Base-by-base conservation (phyloP, 2,329 filamentous ascomycete species). In the Erysiphe pulchra region DNA sequence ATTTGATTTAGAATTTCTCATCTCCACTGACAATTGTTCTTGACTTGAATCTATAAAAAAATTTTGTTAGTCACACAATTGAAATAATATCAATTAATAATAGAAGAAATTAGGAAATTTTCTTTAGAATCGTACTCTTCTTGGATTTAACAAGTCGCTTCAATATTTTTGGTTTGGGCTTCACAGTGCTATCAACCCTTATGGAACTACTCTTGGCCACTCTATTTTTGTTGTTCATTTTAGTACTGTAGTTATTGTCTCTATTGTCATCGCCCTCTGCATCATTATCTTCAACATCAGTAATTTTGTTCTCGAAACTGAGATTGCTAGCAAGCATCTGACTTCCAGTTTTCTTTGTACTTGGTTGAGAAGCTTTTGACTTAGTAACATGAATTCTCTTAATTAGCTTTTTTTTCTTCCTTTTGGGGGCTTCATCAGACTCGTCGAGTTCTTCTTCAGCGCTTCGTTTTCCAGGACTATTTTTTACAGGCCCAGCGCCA, bases 381-480 rank as follows among this genome's bases (percentile, higher is more conserved):
- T 55, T 57, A 9, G 46, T 53, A 5, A 50, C 45, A 4, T 50
- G 42, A 12, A 44, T 49, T 48, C 54, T 57, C 47, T 57, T 58
- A 12, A 52, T 42, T 12, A 53, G 45, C 30, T 54, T 53, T 45
- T 56, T 56, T 45, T 52, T 53, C 48, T 56, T 57, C 18, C 56
- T 51, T 8, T 52, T 52, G 14, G 55, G 52, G 6, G 53, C 54
- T 30, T 57, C 53, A 14, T 54, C 55, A 40, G 56, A 54, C 12
- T 53, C 55, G 44, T 58, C 57, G 28, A 53, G 52, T 43, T 57
- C 57, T 33, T 59, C 56, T 33, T 49, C 51, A 12, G 52, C 54
- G 42, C 54, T 54, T 38, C 56, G 51, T 47, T 59, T 59, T 30
- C 48, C 53, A 2, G 57, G 57, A 48, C 56, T 58, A 18, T 31